A percentile compares a stretch with the other conserved stretches of the same genome.
These are phyloP conservation scores for Penicillium angulare DNA, from an alignment of 495 filamentous ascomycete genomes.

Conservation along the genomic window DNA sequence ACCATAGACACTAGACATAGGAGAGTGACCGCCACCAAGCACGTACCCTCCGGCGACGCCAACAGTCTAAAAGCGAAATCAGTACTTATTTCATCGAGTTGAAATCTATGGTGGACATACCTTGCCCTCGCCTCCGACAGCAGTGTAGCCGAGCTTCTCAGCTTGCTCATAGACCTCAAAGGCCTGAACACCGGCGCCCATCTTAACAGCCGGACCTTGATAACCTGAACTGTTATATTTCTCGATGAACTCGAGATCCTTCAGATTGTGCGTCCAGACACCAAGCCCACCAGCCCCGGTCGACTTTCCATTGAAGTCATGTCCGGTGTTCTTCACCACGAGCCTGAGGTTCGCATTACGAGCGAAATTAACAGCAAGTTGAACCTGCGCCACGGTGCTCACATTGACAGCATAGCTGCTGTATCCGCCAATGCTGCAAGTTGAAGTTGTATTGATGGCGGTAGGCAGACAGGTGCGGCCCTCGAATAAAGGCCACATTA, in stretches of 20 bases:
- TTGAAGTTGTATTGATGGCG: conserved; percentile 24
- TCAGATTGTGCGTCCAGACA: conserved; percentile 62
- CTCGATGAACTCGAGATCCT: conserved; percentile 37
- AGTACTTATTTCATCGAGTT: background rate
- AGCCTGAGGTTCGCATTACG: conserved; percentile 56
- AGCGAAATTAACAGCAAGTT: conserved; percentile 61
- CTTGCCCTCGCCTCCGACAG: conserved; percentile 54
- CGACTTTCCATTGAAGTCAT: conserved; percentile 61
- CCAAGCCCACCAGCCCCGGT: conserved; percentile 53
- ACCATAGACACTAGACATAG: conserved; percentile 49
- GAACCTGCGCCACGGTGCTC: conserved; percentile 50
- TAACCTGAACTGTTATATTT: conserved; percentile 37
- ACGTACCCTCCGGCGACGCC: conserved; percentile 43
- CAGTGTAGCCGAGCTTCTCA: conserved; percentile 43
- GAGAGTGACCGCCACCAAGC: conserved; percentile 48
- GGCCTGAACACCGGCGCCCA: conserved; percentile 58
- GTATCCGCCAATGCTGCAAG: conserved; percentile 58
- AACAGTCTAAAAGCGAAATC: conserved; percentile 21
- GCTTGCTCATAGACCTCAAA: conserved; percentile 49
- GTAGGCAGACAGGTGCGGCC: conserved; percentile 36
- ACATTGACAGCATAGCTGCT: conserved; percentile 57
- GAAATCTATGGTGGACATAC: conserved; percentile 10
- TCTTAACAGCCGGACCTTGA: conserved; percentile 50
- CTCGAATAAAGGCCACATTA: conserved; percentile 46
- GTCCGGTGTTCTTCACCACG: conserved; percentile 70